These are phyloP conservation scores for Pseudohalonectria lignicola DNA, from an alignment of 2,329 filamentous ascomycete genomes.

Conservation along the genomic window DNA sequence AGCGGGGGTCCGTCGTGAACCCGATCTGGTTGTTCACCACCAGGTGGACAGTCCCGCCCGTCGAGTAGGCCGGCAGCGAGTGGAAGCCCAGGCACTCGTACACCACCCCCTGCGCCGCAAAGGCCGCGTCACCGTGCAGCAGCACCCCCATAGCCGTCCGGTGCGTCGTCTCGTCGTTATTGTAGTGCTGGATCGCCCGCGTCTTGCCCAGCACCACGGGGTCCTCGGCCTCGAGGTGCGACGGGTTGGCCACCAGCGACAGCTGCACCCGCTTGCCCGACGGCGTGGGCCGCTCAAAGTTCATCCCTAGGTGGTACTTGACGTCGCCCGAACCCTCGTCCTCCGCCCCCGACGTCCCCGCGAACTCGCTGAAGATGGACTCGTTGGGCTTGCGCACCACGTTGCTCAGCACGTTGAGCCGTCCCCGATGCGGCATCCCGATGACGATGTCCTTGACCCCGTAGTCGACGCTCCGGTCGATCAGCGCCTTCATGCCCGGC, in stretches of 20 bases:
- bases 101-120: slow-evolving; percentile 91
- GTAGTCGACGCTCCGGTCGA: slow-evolving; percentile 96
- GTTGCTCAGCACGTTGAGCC: slow-evolving; percentile 95
- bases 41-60: slow-evolving; percentile 91
- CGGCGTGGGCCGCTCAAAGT: slow-evolving; percentile 96
- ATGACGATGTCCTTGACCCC: slow-evolving; percentile 99
- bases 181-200: slow-evolving; percentile 96
- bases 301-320: slow-evolving; percentile 99
- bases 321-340: slow-evolving; percentile 98
- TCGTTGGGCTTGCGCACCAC: slow-evolving; percentile 99
- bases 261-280: slow-evolving; percentile 99
- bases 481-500: slow-evolving; percentile 97
- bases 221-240: slow-evolving; percentile 95
- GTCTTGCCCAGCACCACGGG: slow-evolving; percentile 97
- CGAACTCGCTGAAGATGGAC: slow-evolving; percentile 98
- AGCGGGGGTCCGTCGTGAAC: slow-evolving; percentile 97
- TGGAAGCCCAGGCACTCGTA: slow-evolving; percentile 99
- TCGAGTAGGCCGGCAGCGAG: slow-evolving; percentile 89
- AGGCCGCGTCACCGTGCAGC: slow-evolving; percentile 93
- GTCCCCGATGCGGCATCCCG: slow-evolving; percentile 97
- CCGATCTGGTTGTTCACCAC: slow-evolving; percentile 99
- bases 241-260: slow-evolving; percentile 95
- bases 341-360: slow-evolving; percentile 72
- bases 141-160: slow-evolving; percentile 89
- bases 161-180: slow-evolving; percentile 87